Evolutionary conservation across 306 rosid species (phyloP).

Genomic region (Ziziphus jujuba): DNA sequence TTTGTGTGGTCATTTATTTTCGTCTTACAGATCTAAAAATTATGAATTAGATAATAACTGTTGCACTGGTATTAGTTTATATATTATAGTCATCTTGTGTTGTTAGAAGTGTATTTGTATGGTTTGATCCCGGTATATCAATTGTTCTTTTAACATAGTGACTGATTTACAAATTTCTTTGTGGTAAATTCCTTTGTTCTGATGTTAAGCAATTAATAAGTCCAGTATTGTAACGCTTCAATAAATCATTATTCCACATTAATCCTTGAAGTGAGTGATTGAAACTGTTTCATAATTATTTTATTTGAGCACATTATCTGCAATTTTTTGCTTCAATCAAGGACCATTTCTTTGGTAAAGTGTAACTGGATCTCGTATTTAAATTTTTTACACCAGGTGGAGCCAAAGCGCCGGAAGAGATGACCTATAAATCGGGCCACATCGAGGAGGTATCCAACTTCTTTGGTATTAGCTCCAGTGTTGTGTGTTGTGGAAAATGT

Average conservation of each 20-base stretch:
- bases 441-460: slow-evolving; percentile 39
- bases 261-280: background rate
- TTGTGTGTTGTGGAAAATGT: slow-evolving; percentile 49
- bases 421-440: slow-evolving; percentile 30
- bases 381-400: slow-evolving; percentile 39
- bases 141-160: background rate
- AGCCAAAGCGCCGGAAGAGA: slow-evolving; percentile 60
- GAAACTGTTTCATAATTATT: background rate
- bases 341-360: background rate
- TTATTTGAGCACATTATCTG: background rate
- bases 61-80: background rate
- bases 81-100: background rate
- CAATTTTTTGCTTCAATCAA: background rate
- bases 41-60: background rate
- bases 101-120: background rate
- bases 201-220: no score
- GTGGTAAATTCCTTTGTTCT: no score
- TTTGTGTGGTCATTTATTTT: background rate
- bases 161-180: background rate
- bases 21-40: background rate
- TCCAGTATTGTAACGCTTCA: background rate
- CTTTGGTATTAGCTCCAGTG: slow-evolving; percentile 39
- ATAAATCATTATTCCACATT: background rate
- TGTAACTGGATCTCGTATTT: slow-evolving; percentile 12
- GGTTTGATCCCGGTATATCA: background rate